Base-by-base conservation (phyloP, 805 yeast species). In the Metschnikowia matae region DNA sequence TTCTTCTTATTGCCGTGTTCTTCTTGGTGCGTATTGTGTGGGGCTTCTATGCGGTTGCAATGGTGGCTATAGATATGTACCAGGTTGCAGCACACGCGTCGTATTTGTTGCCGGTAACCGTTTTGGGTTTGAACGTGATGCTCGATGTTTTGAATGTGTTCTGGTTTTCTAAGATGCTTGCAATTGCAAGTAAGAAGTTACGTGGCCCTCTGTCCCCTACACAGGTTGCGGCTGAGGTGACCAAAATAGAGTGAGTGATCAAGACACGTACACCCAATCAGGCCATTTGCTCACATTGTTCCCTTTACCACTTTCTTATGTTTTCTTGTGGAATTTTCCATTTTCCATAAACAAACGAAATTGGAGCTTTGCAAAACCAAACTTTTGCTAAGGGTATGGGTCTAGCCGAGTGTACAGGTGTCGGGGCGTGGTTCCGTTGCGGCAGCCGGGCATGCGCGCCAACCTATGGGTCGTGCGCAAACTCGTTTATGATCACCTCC, bases 161-260 rank as follows among this genome's bases (percentile, higher is more conserved):
- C 59, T 94, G 99, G 99, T 91, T 94, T 70, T 67, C 73, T 47
- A 91, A 89, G 68, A 94, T 94, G 99, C 62, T 91, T 13, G 62
- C 62, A 36, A 80, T 89, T 49, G 96, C 95, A n/a, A 67, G 62
- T 46, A 83, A 81, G 68, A 77, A 82, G 71, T 49, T 59, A 37
- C 20, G 21, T 5, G 55, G 55, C 14, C 14, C 43, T 26, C 45
- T 21, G 44, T 43, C 54, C 6, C 36, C 49, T 10, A 18, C 15
- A 8, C 31, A 26, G 29, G 51, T 36, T 20, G 56, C 49, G 8
- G 48, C 23, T 13, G 50, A 50, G 44, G 51, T 32, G 33, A 31
- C 54, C 14, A 53, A 53, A 39, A 37, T 48, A 23, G 57, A 54
- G 41, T 46, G 29, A 51, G 26, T 15, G 23, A 29, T 3, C 7